Evolutionary conservation across 2,329 filamentous ascomycete species (phyloP), one percentile per base, ranked within the genome.

Genomic region (Sclerotinia subarctica): DNA sequence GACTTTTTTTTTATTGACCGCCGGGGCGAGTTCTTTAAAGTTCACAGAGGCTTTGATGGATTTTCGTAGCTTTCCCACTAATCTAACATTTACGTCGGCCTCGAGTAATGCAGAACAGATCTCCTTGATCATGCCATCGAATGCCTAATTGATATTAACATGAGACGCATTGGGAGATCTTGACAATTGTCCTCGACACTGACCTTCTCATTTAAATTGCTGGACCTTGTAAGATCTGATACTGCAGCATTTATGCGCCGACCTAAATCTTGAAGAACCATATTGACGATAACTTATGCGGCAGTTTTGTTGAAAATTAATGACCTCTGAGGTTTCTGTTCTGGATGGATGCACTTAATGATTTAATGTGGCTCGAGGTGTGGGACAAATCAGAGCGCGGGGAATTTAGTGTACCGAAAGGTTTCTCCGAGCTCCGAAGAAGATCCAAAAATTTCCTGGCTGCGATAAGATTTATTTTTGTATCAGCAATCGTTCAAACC

Each of bases 211-310:
- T 98, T 94, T 74, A 98, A 88, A 77, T 96, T 97, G 73, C 89
- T 91, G 69, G 95, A 93, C 77, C 94, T 87, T 69, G 94, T 97
- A 76, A 98, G 86, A 82, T 97, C 94, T 72, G 89, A 91, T 82
- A 99, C 92, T 76, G 95, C 95, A 84, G 93, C 88, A 82, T 97
- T 98, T 81, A 99, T 98, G 82, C 95, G 95, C 85, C 94, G 93
- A 76, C 95, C 95, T 69, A 99, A 88, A 86, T 99, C 95, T 88
- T 97, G 94, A 78, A 99, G 91, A 86, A 99, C 95, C 95, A 99
- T 99, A 78, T 77, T 78, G 69, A 46, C 26, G 63, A 57, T 64
- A 68, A 66, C 32, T 58, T 56, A 66, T 68, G 57, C 56, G 68
- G 66, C 53, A 52, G 58, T 69, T 42, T 35, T 52, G 15, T 38